Conservation (phyloP, 148 eudicot genomes). For the Cornus controversa region DNA sequence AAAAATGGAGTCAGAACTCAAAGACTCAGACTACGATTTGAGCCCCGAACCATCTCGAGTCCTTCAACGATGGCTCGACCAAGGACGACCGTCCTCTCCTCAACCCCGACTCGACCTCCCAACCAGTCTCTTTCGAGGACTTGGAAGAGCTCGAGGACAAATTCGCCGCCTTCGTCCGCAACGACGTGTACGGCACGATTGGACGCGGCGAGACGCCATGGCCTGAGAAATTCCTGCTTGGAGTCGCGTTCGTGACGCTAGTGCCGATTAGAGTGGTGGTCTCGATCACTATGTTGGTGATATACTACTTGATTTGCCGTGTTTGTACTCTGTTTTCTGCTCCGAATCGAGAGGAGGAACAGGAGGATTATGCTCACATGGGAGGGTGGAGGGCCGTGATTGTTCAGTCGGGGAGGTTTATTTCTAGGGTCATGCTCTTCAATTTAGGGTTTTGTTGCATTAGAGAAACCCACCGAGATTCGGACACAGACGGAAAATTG, state of each 20-base stretch:
- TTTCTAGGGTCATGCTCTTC: slow-evolving; percentile 66
- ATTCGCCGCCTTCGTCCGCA: slow-evolving; percentile 69
- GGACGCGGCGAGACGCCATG: slow-evolving; percentile 57
- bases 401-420: slow-evolving; percentile 52
- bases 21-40: too few relatives aligned
- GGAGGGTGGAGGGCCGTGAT: slow-evolving; percentile 71
- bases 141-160: slow-evolving; percentile 64
- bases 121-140: slow-evolving; percentile 21
- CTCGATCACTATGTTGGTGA: slow-evolving; percentile 39
- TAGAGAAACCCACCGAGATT: slow-evolving; percentile 20
- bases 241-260: slow-evolving; percentile 43
- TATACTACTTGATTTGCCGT: slow-evolving; percentile 65
- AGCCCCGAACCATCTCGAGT: too few relatives aligned
- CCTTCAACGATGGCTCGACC: slow-evolving; percentile 31
- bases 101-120: slow-evolving; percentile 21
- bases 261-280: slow-evolving; percentile 50
- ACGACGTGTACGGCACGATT: slow-evolving; percentile 71
- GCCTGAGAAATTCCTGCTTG: slow-evolving; percentile 50
- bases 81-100: slow-evolving; percentile 58
- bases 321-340: slow-evolving; percentile 57
- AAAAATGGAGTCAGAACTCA: slow-evolving; percentile 62
- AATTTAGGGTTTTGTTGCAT: slow-evolving; percentile 84
- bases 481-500: slow-evolving; percentile 18
- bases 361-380: slow-evolving; percentile 70
- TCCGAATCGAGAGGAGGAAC: slow-evolving; percentile 53